Evolutionary conservation across 345 rosid species (phyloP).

Genomic region (Syzygium aqueum): DNA sequence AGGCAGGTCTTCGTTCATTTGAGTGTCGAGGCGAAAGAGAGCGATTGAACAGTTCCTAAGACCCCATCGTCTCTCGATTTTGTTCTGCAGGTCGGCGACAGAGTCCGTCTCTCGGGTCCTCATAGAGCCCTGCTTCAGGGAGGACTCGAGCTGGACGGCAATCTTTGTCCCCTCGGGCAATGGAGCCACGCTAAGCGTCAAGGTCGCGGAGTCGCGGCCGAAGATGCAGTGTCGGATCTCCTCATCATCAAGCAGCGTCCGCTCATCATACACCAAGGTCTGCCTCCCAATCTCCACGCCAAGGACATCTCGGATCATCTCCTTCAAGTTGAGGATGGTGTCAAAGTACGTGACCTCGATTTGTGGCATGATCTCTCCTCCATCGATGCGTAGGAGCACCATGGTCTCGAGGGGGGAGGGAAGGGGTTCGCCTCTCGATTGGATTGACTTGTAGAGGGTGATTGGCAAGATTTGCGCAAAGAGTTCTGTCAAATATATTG

Average conservation of each 20-base stretch:
- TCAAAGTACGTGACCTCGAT: background rate
- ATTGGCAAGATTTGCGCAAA: background rate
- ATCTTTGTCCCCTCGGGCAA: background rate
- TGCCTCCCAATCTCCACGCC: background rate
- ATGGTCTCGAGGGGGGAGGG: background rate
- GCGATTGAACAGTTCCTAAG: background rate
- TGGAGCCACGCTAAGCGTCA: background rate
- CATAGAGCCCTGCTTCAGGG: background rate
- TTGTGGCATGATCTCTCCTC: background rate
- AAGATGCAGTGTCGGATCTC: background rate
- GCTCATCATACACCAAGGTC: background rate
- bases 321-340: background rate
- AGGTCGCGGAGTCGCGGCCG: background rate
- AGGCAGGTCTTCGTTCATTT: background rate
- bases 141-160: background rate
- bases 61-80: background rate
- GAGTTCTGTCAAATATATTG: background rate
- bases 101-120: background rate
- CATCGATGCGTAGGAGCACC: background rate
- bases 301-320: background rate
- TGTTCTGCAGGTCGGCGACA: background rate
- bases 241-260: background rate
- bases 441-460: background rate
- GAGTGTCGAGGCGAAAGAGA: background rate
- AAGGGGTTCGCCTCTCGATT: background rate